A percentile compares a stretch with the other conserved stretches of the same genome.
These are phyloP conservation scores for Suillus spraguei DNA, from an alignment of 768 basidiomycete species.

Conservation along the genomic window DNA sequence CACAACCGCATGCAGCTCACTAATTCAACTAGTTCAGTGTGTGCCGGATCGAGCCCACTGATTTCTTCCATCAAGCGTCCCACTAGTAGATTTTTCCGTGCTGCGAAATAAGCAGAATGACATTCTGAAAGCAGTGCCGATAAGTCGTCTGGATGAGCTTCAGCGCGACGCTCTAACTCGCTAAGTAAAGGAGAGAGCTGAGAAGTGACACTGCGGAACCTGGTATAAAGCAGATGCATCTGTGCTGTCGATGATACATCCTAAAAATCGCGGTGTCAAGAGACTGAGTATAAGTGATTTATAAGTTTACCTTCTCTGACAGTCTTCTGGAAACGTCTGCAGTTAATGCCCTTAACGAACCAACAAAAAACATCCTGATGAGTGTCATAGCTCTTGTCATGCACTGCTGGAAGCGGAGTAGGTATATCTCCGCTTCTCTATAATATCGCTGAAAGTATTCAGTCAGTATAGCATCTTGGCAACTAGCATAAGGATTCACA, in stretches of 20 bases:
- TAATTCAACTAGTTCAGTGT: constrained; percentile 86
- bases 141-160: constrained; percentile 82
- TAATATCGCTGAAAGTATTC: constrained; percentile 70
- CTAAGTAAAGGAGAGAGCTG: constrained; percentile 77
- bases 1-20: constrained; percentile 40
- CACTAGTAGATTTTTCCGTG: constrained; percentile 72
- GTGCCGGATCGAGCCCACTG: constrained; percentile 72
- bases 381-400: constrained; percentile 98
- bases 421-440: constrained; percentile 89
- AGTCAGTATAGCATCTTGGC: neutral
- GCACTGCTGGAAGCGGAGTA: constrained; percentile 98
- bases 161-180: constrained; percentile 83
- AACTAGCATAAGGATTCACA: constrained; percentile 46
- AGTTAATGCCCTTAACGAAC: constrained; percentile 76
- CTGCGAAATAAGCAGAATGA: constrained; percentile 78
- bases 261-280: constrained; percentile 36
- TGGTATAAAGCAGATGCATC: constrained; percentile 85
- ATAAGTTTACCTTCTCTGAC: constrained; percentile 61
- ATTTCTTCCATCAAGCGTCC: constrained; percentile 82
- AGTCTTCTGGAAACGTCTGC: constrained; percentile 77
- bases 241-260: constrained; percentile 81
- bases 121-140: constrained; percentile 83
- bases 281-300: neutral
- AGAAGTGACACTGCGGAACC: constrained; percentile 73
- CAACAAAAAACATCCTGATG: constrained; percentile 96